These are phyloP conservation scores for Hysterangium stoloniferum DNA, from an alignment of 768 basidiomycete genomes.

Conservation along the genomic window DNA sequence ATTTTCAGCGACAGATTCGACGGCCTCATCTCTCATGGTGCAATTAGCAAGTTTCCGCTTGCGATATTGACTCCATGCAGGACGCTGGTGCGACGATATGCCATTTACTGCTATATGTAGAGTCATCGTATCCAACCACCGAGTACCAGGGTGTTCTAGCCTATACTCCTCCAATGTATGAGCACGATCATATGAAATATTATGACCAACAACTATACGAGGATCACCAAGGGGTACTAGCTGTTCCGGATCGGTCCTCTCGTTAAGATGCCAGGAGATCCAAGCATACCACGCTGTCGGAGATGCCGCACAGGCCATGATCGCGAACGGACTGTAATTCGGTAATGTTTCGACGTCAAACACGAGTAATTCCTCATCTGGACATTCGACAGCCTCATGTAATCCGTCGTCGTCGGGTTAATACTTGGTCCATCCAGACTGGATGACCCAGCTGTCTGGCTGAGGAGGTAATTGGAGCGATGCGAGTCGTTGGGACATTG, in stretches of 20 bases:
- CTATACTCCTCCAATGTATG: conserved; percentile 79
- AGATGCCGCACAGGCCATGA: conserved; percentile 86
- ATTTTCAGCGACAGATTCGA: conserved; percentile 51
- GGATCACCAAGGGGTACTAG: conserved; percentile 67
- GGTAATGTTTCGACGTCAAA: conserved; percentile 97
- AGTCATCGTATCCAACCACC: conserved; percentile 92
- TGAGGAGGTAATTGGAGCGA: conserved; percentile 46
- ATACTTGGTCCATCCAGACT: conserved; percentile 86
- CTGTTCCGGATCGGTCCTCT: conserved; percentile 48
- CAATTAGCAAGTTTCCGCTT: conserved; percentile 53
- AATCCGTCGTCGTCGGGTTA: conserved; percentile 63
- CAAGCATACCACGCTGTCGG: conserved; percentile 88
- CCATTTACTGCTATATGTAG: conserved; percentile 91
- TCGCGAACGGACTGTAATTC: conserved; percentile 66
- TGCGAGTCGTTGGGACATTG: conserved; percentile 55
- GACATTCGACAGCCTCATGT: conserved; percentile 64
- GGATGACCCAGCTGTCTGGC: conserved; percentile 46
- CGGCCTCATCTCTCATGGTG: conserved; percentile 46
- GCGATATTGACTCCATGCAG: conserved; percentile 82
- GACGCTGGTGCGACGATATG: conserved; percentile 90
- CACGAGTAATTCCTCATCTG: conserved; percentile 65
- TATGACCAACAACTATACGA: conserved; percentile 83
- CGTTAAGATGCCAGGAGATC: conserved; percentile 89
- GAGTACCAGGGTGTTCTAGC: conserved; percentile 53
- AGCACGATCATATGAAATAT: conserved; percentile 88